These are phyloP conservation scores for Lecanicillium sp. DNA, from an alignment of 2,329 filamentous ascomycete species.

Conservation along the genomic window DNA sequence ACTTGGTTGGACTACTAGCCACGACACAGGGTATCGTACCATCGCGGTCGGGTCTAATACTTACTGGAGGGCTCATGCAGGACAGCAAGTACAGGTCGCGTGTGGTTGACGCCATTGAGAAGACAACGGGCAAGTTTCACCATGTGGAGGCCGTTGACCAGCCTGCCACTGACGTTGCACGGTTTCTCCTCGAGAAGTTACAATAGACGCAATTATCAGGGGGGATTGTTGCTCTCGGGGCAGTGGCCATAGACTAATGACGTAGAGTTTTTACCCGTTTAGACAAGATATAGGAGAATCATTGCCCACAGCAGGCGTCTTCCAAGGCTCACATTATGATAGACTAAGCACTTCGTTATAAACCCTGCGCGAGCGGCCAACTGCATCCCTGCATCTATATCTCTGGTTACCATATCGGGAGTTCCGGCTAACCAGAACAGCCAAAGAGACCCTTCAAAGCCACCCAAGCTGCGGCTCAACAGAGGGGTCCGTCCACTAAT, in stretches of 20 bases:
- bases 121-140: constrained; percentile 10
- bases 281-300: too few relatives aligned
- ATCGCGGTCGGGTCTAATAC: constrained; percentile 10
- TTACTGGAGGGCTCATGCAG: constrained; percentile 16
- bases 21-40: constrained; percentile 10
- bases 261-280: too few relatives aligned
- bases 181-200: constrained; percentile 1
- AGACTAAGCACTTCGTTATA: too few relatives aligned
- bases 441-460: neutral
- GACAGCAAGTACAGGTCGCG: constrained; percentile 9
- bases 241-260: too few relatives aligned
- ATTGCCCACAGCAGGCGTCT: too few relatives aligned
- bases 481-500: neutral
- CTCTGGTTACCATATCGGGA: neutral
- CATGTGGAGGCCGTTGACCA: constrained; percentile 10
- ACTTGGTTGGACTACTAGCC: constrained; percentile 11
- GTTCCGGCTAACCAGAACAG: constrained; percentile 5
- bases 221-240: too few relatives aligned
- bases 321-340: too few relatives aligned
- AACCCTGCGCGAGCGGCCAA: too few relatives aligned
- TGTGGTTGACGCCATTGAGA: constrained; percentile 7
- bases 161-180: constrained; percentile 11
- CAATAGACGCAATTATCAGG: too few relatives aligned
- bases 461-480: too few relatives aligned
- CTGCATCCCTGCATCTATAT: too few relatives aligned